These are phyloP conservation scores for Acacia acuminata DNA, from an alignment of 306 rosid species.

Conservation along the genomic window DNA sequence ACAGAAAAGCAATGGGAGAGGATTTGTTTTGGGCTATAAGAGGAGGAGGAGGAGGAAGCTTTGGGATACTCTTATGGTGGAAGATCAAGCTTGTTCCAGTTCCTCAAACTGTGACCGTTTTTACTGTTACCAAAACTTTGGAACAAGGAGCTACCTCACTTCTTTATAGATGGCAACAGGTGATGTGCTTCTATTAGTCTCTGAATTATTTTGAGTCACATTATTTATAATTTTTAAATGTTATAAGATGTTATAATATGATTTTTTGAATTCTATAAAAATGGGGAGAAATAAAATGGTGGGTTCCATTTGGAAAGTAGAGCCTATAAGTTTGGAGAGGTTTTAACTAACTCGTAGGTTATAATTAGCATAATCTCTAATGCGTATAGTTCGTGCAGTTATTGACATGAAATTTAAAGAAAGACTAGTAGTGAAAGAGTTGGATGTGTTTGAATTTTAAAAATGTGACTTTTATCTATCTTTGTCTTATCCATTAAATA, in stretches of 20 bases:
- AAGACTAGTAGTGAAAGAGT: not conserved
- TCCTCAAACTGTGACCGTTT: not conserved
- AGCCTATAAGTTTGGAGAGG: not conserved
- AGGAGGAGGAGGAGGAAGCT: slow-evolving; percentile 1
- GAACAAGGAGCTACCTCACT: not conserved
- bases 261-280: not conserved
- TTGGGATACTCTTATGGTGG: not conserved
- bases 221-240: too few species aligned
- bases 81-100: not conserved
- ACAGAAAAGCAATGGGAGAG: not conserved
- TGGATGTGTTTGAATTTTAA: not conserved
- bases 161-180: slow-evolving; percentile 1
- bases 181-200: not conserved
- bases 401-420: not conserved
- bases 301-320: not conserved
- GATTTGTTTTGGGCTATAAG: not conserved
- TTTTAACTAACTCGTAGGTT: not conserved
- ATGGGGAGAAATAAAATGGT: not conserved
- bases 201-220: not conserved
- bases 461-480: too few species aligned
- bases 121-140: not conserved
- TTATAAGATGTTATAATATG: too few species aligned
- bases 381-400: not conserved
- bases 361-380: not conserved
- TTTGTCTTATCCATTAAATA: too few species aligned